Evolutionary conservation across 352 stramenopile species (phyloP).

Genomic region (Globisporangium takayamanum): DNA sequence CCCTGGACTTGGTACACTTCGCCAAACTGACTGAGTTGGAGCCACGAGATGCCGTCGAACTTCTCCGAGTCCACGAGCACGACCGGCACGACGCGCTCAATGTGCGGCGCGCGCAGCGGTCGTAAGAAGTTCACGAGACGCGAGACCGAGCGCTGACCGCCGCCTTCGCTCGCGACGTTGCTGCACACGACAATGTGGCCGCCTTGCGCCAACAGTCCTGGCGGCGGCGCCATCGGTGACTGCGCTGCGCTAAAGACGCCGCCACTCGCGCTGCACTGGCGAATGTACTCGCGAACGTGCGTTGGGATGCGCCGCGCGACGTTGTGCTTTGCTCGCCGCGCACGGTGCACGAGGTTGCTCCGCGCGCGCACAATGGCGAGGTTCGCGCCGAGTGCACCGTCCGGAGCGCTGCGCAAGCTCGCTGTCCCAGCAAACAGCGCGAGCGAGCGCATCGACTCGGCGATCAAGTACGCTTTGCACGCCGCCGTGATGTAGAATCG

Average conservation of each 20-base stretch:
- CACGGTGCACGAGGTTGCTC: conserved; percentile 38
- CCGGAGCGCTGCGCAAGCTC: conserved; percentile 10
- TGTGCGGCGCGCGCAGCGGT: conserved; percentile 62
- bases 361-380: conserved; percentile 27
- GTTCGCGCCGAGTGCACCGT: conserved; percentile 21
- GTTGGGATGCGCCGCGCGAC: conserved; percentile 62
- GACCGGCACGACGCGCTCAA: conserved; percentile 56
- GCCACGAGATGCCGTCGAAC: conserved; percentile 65
- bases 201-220: conserved; percentile 32
- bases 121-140: conserved; percentile 72
- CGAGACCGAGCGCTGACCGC: conserved; percentile 46
- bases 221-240: conserved; percentile 33
- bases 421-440: conserved; percentile 28
- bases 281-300: conserved; percentile 55
- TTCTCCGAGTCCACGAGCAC: conserved; percentile 67
- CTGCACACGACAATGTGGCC: conserved; percentile 82
- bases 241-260: conserved; percentile 18
- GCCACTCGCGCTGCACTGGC: conserved; percentile 24
- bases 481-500: conserved; percentile 38
- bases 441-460: conserved; percentile 56
- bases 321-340: conserved; percentile 60
- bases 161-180: conserved; percentile 58
- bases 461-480: conserved; percentile 73
- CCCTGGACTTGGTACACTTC: conserved; percentile 78
- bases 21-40: conserved; percentile 55